These are phyloP conservation scores for Coniferiporia sulphurascens DNA, from an alignment of 1,284 basidiomycete species.

Conservation along the genomic window DNA sequence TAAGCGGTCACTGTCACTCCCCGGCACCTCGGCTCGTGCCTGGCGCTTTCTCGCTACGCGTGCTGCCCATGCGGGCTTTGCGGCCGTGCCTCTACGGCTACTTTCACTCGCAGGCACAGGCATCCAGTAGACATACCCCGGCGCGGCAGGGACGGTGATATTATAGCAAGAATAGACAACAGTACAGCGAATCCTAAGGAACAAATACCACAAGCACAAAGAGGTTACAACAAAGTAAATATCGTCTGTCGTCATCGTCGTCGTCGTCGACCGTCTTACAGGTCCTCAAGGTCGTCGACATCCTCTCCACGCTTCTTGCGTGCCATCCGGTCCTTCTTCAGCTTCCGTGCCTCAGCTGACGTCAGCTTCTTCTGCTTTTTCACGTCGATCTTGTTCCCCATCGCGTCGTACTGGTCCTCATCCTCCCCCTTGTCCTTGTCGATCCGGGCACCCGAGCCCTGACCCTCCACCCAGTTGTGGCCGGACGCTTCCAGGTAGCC, in stretches of 20 bases:
- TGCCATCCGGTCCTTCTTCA: conserved; percentile 95
- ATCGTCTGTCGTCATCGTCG: no score
- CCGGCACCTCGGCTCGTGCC: no score
- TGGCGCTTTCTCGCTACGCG: no score
- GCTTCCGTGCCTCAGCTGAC: conserved; percentile 77
- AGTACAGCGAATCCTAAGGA: neutral
- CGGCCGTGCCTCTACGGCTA: no score
- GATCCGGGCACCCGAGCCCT: conserved; percentile 87
- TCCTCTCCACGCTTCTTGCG: conserved; percentile 81
- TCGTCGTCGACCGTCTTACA: neutral
- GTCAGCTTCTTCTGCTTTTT: conserved; percentile 85
- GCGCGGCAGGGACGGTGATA: neutral
- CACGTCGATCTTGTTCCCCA: conserved; percentile 90
- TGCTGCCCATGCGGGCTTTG: no score
- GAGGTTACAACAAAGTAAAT: neutral
- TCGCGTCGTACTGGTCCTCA: conserved; percentile 86
- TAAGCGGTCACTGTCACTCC: no score
- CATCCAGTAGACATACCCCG: no score
- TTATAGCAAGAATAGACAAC: neutral
- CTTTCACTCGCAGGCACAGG: no score
- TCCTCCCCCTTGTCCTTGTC: conserved; percentile 88
- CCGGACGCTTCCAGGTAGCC: conserved; percentile 91
- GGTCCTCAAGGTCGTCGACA: conserved; percentile 57
- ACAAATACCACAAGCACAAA: neutral
- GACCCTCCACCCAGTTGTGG: conserved; percentile 98